These are phyloP conservation scores for Lenzites betulinus DNA, from an alignment of 768 basidiomycete genomes.

Conservation along the genomic window DNA sequence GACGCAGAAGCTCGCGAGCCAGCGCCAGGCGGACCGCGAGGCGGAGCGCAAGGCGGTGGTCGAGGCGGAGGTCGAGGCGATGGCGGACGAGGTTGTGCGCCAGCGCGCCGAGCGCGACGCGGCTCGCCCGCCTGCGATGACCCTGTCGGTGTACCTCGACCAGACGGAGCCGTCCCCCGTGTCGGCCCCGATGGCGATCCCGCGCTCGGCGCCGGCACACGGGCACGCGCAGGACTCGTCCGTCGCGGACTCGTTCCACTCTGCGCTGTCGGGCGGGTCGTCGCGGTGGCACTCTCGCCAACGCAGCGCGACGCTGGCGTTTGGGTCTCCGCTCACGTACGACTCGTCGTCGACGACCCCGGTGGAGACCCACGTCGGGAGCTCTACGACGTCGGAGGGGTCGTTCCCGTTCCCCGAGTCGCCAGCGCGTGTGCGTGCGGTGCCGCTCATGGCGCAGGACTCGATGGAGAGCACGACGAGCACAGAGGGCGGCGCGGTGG, in stretches of 20 bases:
- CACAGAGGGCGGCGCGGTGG: slow-evolving; percentile 17
- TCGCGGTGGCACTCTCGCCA: slow-evolving; percentile 7
- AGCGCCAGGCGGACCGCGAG: slow-evolving; percentile 20
- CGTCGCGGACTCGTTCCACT: slow-evolving; percentile 63
- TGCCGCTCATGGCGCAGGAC: slow-evolving; percentile 22
- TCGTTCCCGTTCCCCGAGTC: slow-evolving; percentile 18
- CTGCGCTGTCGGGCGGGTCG: slow-evolving; percentile 50
- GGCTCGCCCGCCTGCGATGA: slow-evolving; percentile 14
- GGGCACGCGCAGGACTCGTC: slow-evolving; percentile 49
- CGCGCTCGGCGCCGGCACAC: slow-evolving; percentile 6
- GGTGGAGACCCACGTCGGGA: not conserved
- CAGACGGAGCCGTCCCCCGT: slow-evolving; percentile 10
- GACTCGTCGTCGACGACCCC: slow-evolving; percentile 22
- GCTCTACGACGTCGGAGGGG: slow-evolving; percentile 10
- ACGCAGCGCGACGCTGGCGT: slow-evolving; percentile 10
- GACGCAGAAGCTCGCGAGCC: slow-evolving; percentile 52
- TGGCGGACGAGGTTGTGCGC: not conserved
- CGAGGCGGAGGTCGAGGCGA: not conserved
- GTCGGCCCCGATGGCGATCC: slow-evolving; percentile 21
- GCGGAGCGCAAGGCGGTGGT: slow-evolving; percentile 4
- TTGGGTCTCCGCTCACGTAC: slow-evolving; percentile 8
- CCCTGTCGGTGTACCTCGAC: slow-evolving; percentile 26
- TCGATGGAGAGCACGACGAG: slow-evolving; percentile 25
- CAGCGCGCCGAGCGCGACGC: not conserved
- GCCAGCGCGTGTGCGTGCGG: slow-evolving; percentile 12